phyloP scores from a whole-genome alignment of 331 rosid species.

The Acacia concinna region DNA sequence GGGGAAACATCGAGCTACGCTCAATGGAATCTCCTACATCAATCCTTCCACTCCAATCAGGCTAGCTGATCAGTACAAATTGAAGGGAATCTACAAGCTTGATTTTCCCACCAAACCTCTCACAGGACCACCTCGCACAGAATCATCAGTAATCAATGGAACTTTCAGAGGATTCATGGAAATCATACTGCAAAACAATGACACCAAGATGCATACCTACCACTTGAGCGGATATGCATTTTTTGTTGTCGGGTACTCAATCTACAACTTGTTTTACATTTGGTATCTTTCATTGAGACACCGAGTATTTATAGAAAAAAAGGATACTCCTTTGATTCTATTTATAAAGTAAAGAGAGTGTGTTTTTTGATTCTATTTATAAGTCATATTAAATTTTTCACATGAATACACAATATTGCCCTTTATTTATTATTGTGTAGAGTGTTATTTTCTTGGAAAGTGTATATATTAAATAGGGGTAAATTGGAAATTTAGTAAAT shows the following conservation, averaged over 20 bases:
- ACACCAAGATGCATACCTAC: slow-evolving; percentile 89
- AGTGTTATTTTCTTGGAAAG: not conserved
- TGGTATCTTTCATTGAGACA: not conserved
- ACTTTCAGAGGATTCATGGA: slow-evolving; percentile 93
- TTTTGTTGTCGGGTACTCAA: slow-evolving; percentile 84
- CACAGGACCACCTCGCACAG: slow-evolving; percentile 61
- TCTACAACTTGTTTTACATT: slow-evolving; percentile 12
- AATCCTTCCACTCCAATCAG: slow-evolving; percentile 89
- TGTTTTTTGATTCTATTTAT: too few species aligned
- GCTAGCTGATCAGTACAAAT: slow-evolving; percentile 77
- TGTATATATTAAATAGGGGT: not conserved
- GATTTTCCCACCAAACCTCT: slow-evolving; percentile 83
- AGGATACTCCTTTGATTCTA: too few species aligned
- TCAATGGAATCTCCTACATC: slow-evolving; percentile 74
- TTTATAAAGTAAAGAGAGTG: too few species aligned
- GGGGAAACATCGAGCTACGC: slow-evolving; percentile 71
- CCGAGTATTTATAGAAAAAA: not conserved
- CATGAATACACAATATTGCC: not conserved
- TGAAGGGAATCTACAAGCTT: slow-evolving; percentile 83
- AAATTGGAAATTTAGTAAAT: too few species aligned
- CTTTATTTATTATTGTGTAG: too few species aligned
- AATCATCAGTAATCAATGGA: slow-evolving; percentile 87
- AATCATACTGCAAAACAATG: slow-evolving; percentile 84
- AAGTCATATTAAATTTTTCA: too few species aligned
- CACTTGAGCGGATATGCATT: slow-evolving; percentile 90